phyloP scores from a whole-genome alignment of 2,329 filamentous ascomycete genomes.

The Leptoxyphium fumago region DNA sequence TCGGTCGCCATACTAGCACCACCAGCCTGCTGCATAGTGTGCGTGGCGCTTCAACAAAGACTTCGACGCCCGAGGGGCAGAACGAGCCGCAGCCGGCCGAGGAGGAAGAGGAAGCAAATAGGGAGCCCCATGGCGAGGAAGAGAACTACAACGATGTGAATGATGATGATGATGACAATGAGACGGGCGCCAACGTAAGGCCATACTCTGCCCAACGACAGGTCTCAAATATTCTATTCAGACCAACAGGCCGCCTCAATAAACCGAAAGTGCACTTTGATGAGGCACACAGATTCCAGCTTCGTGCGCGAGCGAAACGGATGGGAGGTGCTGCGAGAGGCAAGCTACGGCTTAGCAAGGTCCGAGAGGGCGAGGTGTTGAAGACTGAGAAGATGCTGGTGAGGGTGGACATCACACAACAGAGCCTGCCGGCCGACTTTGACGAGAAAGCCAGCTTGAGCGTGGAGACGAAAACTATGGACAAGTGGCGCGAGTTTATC shows the following conservation, averaged over 20 bases:
- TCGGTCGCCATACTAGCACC: background rate
- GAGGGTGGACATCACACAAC: slow-evolving; percentile 38
- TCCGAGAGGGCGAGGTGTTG: slow-evolving; percentile 45
- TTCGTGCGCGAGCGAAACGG: slow-evolving; percentile 16
- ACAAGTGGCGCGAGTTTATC: slow-evolving; percentile 53
- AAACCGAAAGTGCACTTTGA: background rate
- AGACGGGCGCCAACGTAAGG: background rate
- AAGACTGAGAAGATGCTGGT: slow-evolving; percentile 58
- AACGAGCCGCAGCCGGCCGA: background rate
- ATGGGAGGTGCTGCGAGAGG: slow-evolving; percentile 12
- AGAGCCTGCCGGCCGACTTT: slow-evolving; percentile 43
- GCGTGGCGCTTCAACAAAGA: background rate
- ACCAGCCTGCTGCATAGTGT: background rate
- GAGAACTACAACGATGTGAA: too few species aligned
- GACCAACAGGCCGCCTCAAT: background rate
- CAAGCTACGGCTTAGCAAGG: slow-evolving; percentile 17
- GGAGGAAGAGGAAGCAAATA: too few species aligned
- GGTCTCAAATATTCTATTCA: background rate
- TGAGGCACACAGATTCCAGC: slow-evolving; percentile 5
- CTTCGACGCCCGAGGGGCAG: background rate
- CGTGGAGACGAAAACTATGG: slow-evolving; percentile 41
- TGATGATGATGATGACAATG: background rate
- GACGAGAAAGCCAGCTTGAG: slow-evolving; percentile 48
- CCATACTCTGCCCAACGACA: background rate
- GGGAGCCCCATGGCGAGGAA: background rate